Evolutionary conservation across 306 rosid species (phyloP), one percentile per base, ranked within the genome.

Genomic region (Biancaea sappan): DNA sequence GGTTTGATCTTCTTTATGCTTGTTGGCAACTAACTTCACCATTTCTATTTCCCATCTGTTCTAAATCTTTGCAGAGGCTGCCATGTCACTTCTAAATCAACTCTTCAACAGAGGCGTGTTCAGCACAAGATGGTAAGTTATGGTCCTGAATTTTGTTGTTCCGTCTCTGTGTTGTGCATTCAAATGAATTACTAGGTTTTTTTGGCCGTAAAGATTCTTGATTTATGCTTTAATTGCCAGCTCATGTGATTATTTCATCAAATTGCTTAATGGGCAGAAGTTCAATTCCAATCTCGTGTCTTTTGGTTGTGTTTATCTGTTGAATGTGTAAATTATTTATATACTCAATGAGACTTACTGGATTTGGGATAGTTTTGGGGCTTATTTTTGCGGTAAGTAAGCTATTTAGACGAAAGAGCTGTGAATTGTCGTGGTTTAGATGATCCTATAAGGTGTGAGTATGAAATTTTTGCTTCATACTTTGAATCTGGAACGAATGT

Each of bases 21-120:
- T 5, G 6, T 6, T 12, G 21, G 4, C 21, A 22, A 25, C 48
- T 18, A 11, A 14, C 46, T 37, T 18, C 18, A 11, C 48, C 4
- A 4, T 19, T 9, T 32, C 28, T 46, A 15, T 0, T 62, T 11
- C 48, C 18, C 21, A 10, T 21, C 18, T 19, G 22, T 62, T 62
- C 3, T 19, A 34, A 62, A 37, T 11, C 29, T 13, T 5, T 43
- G 6, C 16, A 11, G 19, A 9, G 43, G 48, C 29, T 19, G 35
- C 8, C 75, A 94, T 94, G 99, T 94, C 99, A 54, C 89, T 94
- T 79, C 89, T 94, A 28, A 94, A 88, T 79, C 99, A 94, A 72
- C 93, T 94, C 83, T 92, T 94, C 63, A 94, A 78, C 81, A 84
- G 98, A 84, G 99, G 99, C 61, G 96, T 94, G 62, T 88, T 92